These are phyloP conservation scores for Penicillium dipodomyicola DNA, from an alignment of 495 filamentous ascomycete species.

Conservation along the genomic window DNA sequence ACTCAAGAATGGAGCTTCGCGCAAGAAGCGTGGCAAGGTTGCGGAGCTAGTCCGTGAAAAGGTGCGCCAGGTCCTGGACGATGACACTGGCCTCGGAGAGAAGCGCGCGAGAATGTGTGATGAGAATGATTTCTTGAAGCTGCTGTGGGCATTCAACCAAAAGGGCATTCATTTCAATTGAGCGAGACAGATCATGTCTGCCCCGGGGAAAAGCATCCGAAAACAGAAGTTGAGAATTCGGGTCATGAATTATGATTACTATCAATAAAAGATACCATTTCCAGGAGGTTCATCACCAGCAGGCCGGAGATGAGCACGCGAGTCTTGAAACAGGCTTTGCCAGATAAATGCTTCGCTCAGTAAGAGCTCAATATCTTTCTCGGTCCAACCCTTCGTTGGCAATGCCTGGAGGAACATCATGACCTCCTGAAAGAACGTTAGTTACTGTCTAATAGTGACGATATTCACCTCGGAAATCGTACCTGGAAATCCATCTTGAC, in stretches of 20 bases:
- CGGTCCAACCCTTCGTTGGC: constrained; percentile 92
- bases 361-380: constrained; percentile 94
- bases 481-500: constrained; percentile 94
- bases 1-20: constrained; percentile 48
- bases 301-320: constrained; percentile 73
- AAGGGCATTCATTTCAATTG: constrained; percentile 92
- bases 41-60: constrained; percentile 76
- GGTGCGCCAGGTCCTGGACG: constrained; percentile 74
- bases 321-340: constrained; percentile 89
- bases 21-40: constrained; percentile 72
- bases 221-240: constrained; percentile 14
- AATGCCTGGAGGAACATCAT: constrained; percentile 99
- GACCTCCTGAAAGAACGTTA: constrained; percentile 61
- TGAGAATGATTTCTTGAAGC: constrained; percentile 81
- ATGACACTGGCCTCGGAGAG: constrained; percentile 72
- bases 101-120: constrained; percentile 81
- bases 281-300: constrained; percentile 42
- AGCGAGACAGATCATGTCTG: constrained; percentile 20
- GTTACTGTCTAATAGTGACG: neutral
- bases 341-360: constrained; percentile 95
- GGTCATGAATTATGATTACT: constrained; percentile 39
- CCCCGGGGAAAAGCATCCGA: constrained; percentile 10
- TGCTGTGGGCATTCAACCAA: constrained; percentile 77
- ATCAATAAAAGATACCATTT: constrained; percentile 44
- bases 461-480: constrained; percentile 9